phyloP scores from a whole-genome alignment of 805 yeast species.

The Nakazawaea holstii region DNA sequence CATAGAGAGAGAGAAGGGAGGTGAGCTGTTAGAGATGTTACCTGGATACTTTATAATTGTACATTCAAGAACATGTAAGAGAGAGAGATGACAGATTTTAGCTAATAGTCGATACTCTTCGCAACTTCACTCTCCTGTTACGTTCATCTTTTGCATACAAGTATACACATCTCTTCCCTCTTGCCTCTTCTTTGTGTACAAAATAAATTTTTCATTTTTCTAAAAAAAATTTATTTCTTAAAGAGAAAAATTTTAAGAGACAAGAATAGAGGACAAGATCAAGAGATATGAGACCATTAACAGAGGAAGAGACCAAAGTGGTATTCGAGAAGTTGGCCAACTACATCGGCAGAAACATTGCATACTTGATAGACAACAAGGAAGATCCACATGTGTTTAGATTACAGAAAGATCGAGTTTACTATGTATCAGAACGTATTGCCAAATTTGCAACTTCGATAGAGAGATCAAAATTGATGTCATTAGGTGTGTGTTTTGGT shows the following conservation, averaged over 20 bases:
- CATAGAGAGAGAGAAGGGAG: not conserved
- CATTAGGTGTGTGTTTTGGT: constrained; percentile 90
- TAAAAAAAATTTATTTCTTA: not conserved
- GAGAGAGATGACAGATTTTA: no score
- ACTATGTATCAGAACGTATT: constrained; percentile 78
- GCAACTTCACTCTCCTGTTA: no score
- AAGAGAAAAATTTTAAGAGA: not conserved
- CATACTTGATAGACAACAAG: constrained; percentile 77
- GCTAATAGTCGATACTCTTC: no score
- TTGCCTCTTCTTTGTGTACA: no score
- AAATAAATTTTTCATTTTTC: no score
- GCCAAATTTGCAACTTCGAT: constrained; percentile 88
- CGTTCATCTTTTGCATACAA: no score
- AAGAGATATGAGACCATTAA: constrained; percentile 75
- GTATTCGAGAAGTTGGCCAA: constrained; percentile 95
- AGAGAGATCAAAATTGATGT: constrained; percentile 85
- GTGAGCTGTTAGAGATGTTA: no score
- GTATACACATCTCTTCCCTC: no score
- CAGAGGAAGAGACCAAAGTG: constrained; percentile 94
- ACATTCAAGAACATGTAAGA: no score
- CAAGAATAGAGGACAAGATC: not conserved
- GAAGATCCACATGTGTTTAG: constrained; percentile 92
- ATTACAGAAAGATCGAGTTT: constrained; percentile 93
- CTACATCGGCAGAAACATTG: constrained; percentile 93
- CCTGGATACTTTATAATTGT: no score